phyloP scores from a whole-genome alignment of 2,329 filamentous ascomycete species.

The Aspergillus unguis region DNA sequence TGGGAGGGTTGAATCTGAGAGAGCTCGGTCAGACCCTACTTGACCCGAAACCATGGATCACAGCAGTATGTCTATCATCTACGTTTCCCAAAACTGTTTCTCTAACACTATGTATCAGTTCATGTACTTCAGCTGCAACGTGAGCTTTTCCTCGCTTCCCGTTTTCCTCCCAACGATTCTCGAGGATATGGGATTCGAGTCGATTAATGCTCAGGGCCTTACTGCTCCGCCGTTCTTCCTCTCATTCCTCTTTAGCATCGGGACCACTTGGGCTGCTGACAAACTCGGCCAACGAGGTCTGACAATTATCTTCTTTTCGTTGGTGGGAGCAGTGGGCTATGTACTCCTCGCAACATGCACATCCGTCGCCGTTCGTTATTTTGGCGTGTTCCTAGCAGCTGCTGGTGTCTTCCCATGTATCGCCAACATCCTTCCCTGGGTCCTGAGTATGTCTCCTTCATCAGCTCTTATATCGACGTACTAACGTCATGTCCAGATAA shows the following conservation, averaged over 20 bases:
- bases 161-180: constrained; percentile 65
- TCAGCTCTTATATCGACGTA: not conserved
- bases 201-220: constrained; percentile 66
- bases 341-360: constrained; percentile 59
- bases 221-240: constrained; percentile 69
- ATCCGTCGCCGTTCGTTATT: constrained; percentile 50
- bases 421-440: constrained; percentile 68
- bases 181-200: constrained; percentile 64
- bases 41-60: constrained; percentile 50
- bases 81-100: not conserved
- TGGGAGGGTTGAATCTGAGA: constrained; percentile 45
- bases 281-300: constrained; percentile 61
- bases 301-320: constrained; percentile 55
- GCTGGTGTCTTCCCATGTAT: constrained; percentile 65
- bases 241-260: constrained; percentile 61
- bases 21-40: constrained; percentile 46
- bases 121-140: constrained; percentile 61
- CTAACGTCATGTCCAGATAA: constrained; percentile 49
- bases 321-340: constrained; percentile 61
- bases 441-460: constrained; percentile 46
- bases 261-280: constrained; percentile 64
- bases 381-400: constrained; percentile 54
- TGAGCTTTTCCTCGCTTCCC: constrained; percentile 63
- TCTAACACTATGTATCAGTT: constrained; percentile 21
- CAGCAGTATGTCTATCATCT: constrained; percentile 33